phyloP scores from a whole-genome alignment of 768 basidiomycete genomes.

The Saitozyma podzolica region DNA sequence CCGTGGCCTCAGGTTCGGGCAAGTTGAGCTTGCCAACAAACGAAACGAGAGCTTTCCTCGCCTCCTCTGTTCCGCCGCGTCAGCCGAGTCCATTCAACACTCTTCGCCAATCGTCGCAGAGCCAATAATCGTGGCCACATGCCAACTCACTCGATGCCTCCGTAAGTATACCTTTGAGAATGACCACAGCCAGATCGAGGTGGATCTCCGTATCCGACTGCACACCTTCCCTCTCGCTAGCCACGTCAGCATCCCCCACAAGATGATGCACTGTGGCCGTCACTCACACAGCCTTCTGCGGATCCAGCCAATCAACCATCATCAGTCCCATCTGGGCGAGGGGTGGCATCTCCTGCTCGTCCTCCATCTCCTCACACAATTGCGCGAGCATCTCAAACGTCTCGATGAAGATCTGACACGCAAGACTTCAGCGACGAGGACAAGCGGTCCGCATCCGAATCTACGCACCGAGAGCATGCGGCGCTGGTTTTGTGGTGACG shows the following conservation, averaged over 20 bases:
- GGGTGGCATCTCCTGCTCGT: constrained; percentile 57
- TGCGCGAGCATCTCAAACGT: constrained; percentile 65
- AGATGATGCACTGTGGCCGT: not conserved
- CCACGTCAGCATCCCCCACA: constrained; percentile 1
- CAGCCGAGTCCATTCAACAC: not conserved
- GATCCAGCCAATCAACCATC: constrained; percentile 86
- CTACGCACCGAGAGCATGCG: constrained; percentile 65
- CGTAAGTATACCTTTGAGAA: constrained; percentile 60
- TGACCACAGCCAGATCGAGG: constrained; percentile 62
- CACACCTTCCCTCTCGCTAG: constrained; percentile 56
- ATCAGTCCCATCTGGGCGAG: constrained; percentile 73
- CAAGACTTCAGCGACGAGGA: not conserved
- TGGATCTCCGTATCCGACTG: constrained; percentile 56
- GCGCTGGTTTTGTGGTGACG: constrained; percentile 70
- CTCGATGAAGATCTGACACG: constrained; percentile 66
- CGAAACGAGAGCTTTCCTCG: constrained; percentile 66
- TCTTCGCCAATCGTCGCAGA: not conserved
- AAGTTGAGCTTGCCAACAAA: constrained; percentile 66
- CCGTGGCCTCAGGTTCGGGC: constrained; percentile 64
- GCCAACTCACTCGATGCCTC: constrained; percentile 59
- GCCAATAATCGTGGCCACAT: not conserved
- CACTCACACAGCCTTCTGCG: constrained; percentile 64
- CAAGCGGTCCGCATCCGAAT: not conserved
- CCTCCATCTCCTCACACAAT: constrained; percentile 66
- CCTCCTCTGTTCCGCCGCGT: constrained; percentile 57